Evolutionary conservation across 148 eudicot species (phyloP).

Genomic region (Chenopodium formosanum): DNA sequence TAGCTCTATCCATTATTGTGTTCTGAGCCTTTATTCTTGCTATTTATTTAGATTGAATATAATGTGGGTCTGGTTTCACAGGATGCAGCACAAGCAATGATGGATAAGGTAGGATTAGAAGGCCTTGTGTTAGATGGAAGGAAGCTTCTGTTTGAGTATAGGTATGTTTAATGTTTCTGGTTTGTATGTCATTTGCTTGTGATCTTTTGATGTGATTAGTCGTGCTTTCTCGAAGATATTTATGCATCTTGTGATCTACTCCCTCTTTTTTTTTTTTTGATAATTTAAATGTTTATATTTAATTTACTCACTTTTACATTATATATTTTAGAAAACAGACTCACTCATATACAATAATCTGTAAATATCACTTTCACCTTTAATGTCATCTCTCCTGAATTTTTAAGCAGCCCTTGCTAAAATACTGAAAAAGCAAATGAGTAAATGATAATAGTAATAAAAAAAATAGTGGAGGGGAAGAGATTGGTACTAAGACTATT

Average conservation of each 20-base stretch:
- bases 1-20: background rate
- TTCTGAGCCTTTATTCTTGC: background rate
- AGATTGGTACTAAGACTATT: too few species aligned
- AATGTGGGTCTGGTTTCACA: constrained; percentile 37
- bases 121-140: constrained; percentile 87
- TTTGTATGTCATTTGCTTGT: background rate
- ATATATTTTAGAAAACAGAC: too few species aligned
- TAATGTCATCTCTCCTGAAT: too few species aligned
- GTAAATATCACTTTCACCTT: too few species aligned
- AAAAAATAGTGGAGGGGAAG: too few species aligned
- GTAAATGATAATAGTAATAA: too few species aligned
- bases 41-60: constrained; percentile 3
- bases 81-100: constrained; percentile 90
- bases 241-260: background rate
- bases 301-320: too few species aligned
- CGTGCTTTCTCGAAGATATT: background rate
- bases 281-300: too few species aligned
- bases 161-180: constrained; percentile 41
- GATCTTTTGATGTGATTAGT: background rate
- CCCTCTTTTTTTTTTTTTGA: too few species aligned
- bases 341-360: too few species aligned
- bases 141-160: constrained; percentile 88
- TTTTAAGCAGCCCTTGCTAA: too few species aligned
- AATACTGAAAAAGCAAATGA: too few species aligned
- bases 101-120: constrained; percentile 84